A percentile compares a stretch with the other conserved stretches of the same genome.
phyloP scores from a whole-genome alignment of 345 rosid species.

The Isatis tinctoria region DNA sequence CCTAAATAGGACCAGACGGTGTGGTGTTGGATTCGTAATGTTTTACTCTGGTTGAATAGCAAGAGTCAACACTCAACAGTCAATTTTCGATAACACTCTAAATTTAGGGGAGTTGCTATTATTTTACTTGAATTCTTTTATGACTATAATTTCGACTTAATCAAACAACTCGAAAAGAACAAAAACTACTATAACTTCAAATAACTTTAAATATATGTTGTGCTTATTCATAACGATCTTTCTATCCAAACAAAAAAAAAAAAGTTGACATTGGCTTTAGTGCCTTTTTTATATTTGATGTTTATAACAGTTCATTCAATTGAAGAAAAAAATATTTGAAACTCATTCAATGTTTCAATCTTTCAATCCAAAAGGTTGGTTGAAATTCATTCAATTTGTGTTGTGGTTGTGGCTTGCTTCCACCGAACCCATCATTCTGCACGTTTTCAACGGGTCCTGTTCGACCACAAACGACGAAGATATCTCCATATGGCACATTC shows the following conservation, averaged over 20 bases:
- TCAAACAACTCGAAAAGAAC: neutral
- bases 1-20: neutral
- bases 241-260: neutral
- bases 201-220: neutral
- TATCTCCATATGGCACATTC: conserved; percentile 73
- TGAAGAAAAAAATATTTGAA: neutral
- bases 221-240: neutral
- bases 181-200: neutral
- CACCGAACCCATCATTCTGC: conserved; percentile 41
- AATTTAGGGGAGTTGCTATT: neutral
- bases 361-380: neutral
- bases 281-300: neutral
- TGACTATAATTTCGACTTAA: neutral
- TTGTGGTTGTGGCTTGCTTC: conserved; percentile 41
- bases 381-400: neutral
- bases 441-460: neutral
- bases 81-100: neutral
- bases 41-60: neutral
- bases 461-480: conserved; percentile 55
- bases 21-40: neutral
- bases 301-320: neutral
- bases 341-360: neutral
- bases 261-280: neutral
- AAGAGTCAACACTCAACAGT: neutral
- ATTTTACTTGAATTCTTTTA: neutral